Evolutionary conservation across 2,329 filamentous ascomycete species (phyloP), one percentile per base, ranked within the genome.

Genomic region (Ascochyta viciae-villosae): DNA sequence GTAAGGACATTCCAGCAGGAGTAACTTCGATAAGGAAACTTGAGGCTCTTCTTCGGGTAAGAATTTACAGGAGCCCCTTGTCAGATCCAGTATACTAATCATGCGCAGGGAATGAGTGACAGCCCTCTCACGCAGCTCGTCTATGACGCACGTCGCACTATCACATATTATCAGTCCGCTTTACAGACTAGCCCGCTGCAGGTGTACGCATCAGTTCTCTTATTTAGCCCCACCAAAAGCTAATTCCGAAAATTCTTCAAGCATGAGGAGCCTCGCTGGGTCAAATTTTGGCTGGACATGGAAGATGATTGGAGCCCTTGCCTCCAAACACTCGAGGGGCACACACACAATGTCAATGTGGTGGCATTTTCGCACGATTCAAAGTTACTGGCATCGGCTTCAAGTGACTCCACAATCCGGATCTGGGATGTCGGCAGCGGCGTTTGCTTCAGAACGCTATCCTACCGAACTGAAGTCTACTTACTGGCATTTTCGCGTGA

Each of bases 361-460:
- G 60, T 74, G 33, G 62, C 62, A 24, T 72, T 74, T 61, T 71
- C 66, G 13, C 56, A 51, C 29, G 55, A 63, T 46, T 61, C 52
- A 19, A 54, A 16, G 4, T 24, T 9, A 43, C 42, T 63, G 15
- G 49, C 57, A 8, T 51, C 52, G 47, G 55, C 26, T 9, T 57
- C 50, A 16, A 3, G 9, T 1, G 47, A 63, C 34, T 37, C 19
- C 13, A 22, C 55, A 5, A 19, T 57, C 23, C 52, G 35, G 26
- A 24, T 57, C 16, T 54, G 39, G 47, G 29, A 63, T 47, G 16
- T 46, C 57, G 43, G 57, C 43, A 63, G 43, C 60, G 35, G 39
- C 3, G 19, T 19, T 19, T 19, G 19, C 19, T 19, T 19, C 19
- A 19, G 19, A 19, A 19, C 19, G 3, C 19, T 19, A 19, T 19